Evolutionary conservation across 2,329 filamentous ascomycete genomes (phyloP), one percentile per base, ranked within the genome.

Genomic region (Lasiodiplodia citricola): DNA sequence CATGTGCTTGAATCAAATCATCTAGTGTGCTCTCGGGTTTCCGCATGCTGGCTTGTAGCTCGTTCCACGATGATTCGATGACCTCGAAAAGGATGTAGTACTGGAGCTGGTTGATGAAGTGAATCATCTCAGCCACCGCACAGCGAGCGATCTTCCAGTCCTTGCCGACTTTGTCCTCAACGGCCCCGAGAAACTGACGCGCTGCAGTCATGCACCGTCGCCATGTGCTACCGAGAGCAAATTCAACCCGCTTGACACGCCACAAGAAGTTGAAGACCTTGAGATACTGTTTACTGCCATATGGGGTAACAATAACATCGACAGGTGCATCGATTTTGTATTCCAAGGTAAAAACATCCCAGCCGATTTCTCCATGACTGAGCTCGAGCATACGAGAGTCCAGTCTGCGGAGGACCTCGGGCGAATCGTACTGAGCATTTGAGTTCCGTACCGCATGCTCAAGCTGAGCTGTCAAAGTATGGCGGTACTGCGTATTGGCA

Each of bases 211-310:
- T 98, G 80, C 92, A 97, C 72, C 94, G 92, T 68, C 96, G 90
- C 94, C 96, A 99, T 51, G 93, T 96, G 14, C 92, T 93, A 5
- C 91, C 88, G 1, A 99, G 87, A 0, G 93, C 94, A 76, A 98
- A 99, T 76, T 99, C 96, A 64, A 99, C 96, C 35, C 96, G 91
- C 82, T 99, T 99, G 76, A 99, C 93, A 71, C 96, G 91, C 95
- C 96, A 99, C 3, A 99, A 87, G 77, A 99, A 97, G 81, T 99
- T 99, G 87, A 99, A 99, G 11, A 99, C 93, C 78, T 98, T 98
- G 74, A 99, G 90, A 78, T 99, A 99, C 78, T 99, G 95, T 25
- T 95, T 92, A 72, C 92, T 95, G 56, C 94, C 94, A 88, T 94
- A 97, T 52, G 96, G 93, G 0, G 95, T 98, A 50, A 99, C 94